Evolutionary conservation across 2,329 filamentous ascomycete species (phyloP).

Genomic region (Dothideomycetes sp.): DNA sequence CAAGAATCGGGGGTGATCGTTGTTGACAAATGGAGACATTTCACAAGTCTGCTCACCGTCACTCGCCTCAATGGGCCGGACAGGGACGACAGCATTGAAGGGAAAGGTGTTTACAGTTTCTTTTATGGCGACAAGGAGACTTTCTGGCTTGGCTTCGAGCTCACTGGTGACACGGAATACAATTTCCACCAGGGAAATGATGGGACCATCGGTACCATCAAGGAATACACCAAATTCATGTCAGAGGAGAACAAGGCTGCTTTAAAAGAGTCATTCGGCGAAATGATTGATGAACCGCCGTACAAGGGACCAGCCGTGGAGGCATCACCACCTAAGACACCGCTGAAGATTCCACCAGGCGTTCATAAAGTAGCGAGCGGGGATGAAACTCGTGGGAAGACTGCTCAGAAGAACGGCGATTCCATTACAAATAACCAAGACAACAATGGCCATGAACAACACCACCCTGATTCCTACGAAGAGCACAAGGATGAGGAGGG

Average conservation of each 20-base stretch:
- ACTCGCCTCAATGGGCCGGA: constrained; percentile 33
- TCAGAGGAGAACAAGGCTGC: not conserved
- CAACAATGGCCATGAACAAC: no score
- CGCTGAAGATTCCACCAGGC: no score
- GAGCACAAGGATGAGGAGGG: no score
- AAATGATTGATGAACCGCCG: no score
- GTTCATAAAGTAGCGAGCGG: no score
- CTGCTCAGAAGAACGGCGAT: no score
- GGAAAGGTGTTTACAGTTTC: constrained; percentile 21
- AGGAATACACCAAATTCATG: constrained; percentile 4
- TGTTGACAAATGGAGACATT: constrained; percentile 36
- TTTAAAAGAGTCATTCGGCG: no score
- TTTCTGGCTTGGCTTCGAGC: constrained; percentile 39
- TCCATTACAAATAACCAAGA: no score
- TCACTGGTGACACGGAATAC: constrained; percentile 32
- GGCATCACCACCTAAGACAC: no score
- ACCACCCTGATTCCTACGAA: no score
- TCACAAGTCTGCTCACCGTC: constrained; percentile 31
- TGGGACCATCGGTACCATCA: constrained; percentile 23
- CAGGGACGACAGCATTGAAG: constrained; percentile 27
- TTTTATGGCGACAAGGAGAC: constrained; percentile 37
- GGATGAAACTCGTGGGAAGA: no score
- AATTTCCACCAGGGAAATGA: constrained; percentile 32
- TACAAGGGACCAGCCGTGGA: no score
- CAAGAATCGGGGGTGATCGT: constrained; percentile 38